Conservation (phyloP, 2,329 filamentous ascomycete species). For the Fusarium sp. region DNA sequence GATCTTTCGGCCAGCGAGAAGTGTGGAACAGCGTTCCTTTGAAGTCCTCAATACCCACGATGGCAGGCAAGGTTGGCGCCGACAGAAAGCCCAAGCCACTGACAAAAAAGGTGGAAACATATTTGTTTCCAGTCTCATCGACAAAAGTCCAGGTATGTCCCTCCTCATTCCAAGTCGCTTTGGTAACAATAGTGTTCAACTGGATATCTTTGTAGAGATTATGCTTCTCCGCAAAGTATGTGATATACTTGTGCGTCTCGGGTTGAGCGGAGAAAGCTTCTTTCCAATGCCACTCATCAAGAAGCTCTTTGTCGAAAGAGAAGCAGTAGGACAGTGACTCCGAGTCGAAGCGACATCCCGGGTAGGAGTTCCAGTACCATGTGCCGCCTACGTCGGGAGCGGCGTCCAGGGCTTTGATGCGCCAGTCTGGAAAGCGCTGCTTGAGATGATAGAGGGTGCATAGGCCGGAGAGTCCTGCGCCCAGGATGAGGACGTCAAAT, state of each 20-base stretch:
- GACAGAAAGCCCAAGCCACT: slow-evolving; percentile 34
- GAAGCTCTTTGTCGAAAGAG: slow-evolving; percentile 36
- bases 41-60: slow-evolving; percentile 28
- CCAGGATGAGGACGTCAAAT: slow-evolving; percentile 40
- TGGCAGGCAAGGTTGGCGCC: slow-evolving; percentile 22
- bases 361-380: slow-evolving; percentile 46
- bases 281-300: slow-evolving; percentile 39
- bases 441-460: slow-evolving; percentile 56
- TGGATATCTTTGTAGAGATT: slow-evolving; percentile 54
- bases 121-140: background rate
- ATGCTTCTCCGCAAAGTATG: slow-evolving; percentile 55
- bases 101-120: slow-evolving; percentile 24
- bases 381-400: slow-evolving; percentile 41
- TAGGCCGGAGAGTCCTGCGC: slow-evolving; percentile 53
- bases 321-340: slow-evolving; percentile 55
- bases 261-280: slow-evolving; percentile 55
- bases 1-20: slow-evolving; percentile 31
- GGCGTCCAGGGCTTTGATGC: slow-evolving; percentile 35
- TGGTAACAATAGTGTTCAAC: slow-evolving; percentile 17
- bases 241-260: slow-evolving; percentile 57
- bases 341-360: slow-evolving; percentile 53
- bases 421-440: slow-evolving; percentile 45
- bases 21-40: slow-evolving; percentile 27
- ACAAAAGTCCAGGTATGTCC: slow-evolving; percentile 16
- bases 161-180: slow-evolving; percentile 9